phyloP scores from a whole-genome alignment of 768 basidiomycete species.

The Boletus subcaerulescens region DNA sequence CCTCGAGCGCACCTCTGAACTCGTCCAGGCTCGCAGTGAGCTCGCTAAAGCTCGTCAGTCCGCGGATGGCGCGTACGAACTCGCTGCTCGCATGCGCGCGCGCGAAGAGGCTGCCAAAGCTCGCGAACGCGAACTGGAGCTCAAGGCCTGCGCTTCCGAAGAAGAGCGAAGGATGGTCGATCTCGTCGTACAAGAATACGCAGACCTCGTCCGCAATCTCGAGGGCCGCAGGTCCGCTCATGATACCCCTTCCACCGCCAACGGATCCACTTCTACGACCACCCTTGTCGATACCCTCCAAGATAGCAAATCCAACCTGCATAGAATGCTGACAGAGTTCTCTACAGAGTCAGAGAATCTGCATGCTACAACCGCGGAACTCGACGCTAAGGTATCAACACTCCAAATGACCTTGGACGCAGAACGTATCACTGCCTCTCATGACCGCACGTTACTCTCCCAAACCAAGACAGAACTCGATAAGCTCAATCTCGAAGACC shows the following conservation, averaged over 20 bases:
- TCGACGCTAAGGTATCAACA: conserved; percentile 44
- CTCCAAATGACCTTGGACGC: conserved; percentile 44
- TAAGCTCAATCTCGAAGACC: conserved; percentile 58
- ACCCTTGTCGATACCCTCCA: conserved; percentile 39
- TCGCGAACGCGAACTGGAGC: conserved; percentile 48
- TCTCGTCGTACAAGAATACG: conserved; percentile 67
- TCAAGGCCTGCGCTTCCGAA: conserved; percentile 45
- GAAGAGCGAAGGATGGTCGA: conserved; percentile 63
- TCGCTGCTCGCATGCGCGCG: conserved; percentile 51
- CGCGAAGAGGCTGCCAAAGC: conserved; percentile 51
- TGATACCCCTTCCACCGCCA: background rate
- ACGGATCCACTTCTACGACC: conserved; percentile 17
- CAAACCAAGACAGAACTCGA: conserved; percentile 51
- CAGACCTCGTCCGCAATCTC: conserved; percentile 65
- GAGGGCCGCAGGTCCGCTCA: conserved; percentile 43
- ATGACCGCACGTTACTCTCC: conserved; percentile 46
- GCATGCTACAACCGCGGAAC: conserved; percentile 39
- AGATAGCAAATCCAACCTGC: conserved; percentile 48
- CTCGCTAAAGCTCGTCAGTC: conserved; percentile 39
- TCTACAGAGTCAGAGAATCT: conserved; percentile 45
- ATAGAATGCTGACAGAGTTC: conserved; percentile 49
- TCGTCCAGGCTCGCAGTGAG: conserved; percentile 44
- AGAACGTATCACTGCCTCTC: conserved; percentile 41
- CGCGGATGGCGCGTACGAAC: conserved; percentile 51
- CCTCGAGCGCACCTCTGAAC: conserved; percentile 45